A percentile compares a stretch with the other conserved stretches of the same genome.
Evolutionary conservation across 2,329 filamentous ascomycete species (phyloP).

Genomic region (Lachnellula subtilissima): DNA sequence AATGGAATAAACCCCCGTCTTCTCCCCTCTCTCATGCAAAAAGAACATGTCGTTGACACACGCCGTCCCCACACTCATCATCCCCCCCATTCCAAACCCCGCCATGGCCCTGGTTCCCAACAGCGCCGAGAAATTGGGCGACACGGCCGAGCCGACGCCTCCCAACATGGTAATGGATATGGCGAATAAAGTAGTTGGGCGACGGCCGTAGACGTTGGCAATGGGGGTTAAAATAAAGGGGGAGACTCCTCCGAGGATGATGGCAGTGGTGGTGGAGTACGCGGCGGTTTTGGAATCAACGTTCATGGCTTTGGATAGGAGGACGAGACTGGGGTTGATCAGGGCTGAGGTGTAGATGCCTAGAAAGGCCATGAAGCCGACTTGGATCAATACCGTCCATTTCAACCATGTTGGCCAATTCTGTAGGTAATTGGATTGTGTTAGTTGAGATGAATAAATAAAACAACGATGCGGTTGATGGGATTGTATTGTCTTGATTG

Average conservation of each 20-base stretch:
- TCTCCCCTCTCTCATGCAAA: slow-evolving; percentile 28
- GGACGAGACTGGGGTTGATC: slow-evolving; percentile 28
- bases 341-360: slow-evolving; percentile 29
- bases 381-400: slow-evolving; percentile 30
- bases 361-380: slow-evolving; percentile 30
- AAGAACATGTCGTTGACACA: slow-evolving; percentile 31
- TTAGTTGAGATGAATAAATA: not conserved
- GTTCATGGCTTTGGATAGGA: slow-evolving; percentile 22
- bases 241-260: slow-evolving; percentile 28
- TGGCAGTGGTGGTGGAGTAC: slow-evolving; percentile 28
- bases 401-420: slow-evolving; percentile 31
- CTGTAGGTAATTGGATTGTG: slow-evolving; percentile 10
- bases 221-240: slow-evolving; percentile 28
- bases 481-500: no score
- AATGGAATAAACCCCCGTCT: slow-evolving; percentile 28
- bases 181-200: slow-evolving; percentile 27
- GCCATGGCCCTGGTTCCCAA: slow-evolving; percentile 24
- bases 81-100: slow-evolving; percentile 29
- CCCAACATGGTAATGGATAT: slow-evolving; percentile 27
- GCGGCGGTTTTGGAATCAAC: slow-evolving; percentile 22
- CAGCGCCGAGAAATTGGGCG: slow-evolving; percentile 20
- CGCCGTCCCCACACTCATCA: slow-evolving; percentile 30
- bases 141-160: slow-evolving; percentile 22
- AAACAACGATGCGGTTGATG: no score
- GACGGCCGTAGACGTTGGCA: slow-evolving; percentile 27